Percentiles rank a stretch among this genome's conserved stretches.
phyloP scores from a whole-genome alignment of 257 asterid species.

The Echium plantagineum region DNA sequence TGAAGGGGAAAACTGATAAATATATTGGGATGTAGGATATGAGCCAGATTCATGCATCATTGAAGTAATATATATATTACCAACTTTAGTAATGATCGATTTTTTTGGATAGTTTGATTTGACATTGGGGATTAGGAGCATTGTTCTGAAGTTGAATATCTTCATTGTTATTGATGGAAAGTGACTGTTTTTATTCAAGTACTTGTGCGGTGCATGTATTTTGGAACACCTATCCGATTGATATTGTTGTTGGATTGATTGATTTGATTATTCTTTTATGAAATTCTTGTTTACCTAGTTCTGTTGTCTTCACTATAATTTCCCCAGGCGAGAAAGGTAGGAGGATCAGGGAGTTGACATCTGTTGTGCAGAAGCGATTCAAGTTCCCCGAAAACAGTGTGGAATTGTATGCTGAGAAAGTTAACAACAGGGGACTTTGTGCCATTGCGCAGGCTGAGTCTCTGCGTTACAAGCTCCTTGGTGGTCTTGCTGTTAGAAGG shows the following conservation, averaged over 20 bases:
- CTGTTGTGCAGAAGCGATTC: conserved; percentile 60
- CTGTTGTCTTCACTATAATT: no score
- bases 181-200: neutral
- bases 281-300: neutral
- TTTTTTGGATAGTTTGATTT: no score
- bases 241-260: no score
- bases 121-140: no score
- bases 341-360: conserved; percentile 59
- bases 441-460: conserved; percentile 78
- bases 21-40: no score
- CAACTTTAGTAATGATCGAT: no score
- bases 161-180: neutral
- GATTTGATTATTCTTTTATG: neutral
- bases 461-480: conserved; percentile 58
- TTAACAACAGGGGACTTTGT: conserved; percentile 58
- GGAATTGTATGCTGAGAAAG: conserved; percentile 69
- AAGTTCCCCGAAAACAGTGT: conserved; percentile 58
- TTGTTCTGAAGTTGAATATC: no score
- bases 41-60: no score
- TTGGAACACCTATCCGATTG: no score
- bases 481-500: conserved; percentile 70
- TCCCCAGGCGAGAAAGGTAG: conserved; percentile 77
- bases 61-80: no score
- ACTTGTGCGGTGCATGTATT: neutral
- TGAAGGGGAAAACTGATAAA: no score